Conservation (phyloP, 371 early-diverging fungal genomes). For the Entomophthora muscae region DNA sequence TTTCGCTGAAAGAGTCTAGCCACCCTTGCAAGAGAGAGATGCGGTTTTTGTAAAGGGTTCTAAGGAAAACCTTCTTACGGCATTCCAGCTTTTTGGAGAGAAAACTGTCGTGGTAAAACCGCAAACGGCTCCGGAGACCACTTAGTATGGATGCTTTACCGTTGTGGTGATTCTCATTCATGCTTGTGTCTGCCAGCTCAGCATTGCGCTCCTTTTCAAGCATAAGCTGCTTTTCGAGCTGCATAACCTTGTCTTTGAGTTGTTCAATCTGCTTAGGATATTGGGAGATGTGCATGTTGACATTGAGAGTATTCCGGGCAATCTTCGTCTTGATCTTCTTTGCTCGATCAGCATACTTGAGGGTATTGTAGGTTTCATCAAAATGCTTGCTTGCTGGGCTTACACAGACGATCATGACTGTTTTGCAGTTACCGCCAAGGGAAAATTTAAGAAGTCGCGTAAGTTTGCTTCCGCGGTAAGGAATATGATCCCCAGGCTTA, state of each 20-base stretch:
- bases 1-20: not conserved
- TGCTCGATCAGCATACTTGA: conserved; percentile 76
- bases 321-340: conserved; percentile 51
- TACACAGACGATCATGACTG: conserved; percentile 76
- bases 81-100: not conserved
- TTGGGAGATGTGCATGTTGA: conserved; percentile 34
- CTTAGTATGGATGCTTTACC: not conserved
- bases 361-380: conserved; percentile 75
- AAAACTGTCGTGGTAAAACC: not conserved
- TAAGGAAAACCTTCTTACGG: not conserved
- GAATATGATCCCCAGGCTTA: conserved; percentile 36
- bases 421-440: conserved; percentile 62
- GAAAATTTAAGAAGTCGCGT: conserved; percentile 74
- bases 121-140: not conserved
- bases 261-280: conserved; percentile 35
- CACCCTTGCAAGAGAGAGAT: not conserved
- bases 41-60: not conserved
- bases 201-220: not conserved
- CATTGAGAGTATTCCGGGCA: conserved; percentile 28
- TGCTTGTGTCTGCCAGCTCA: not conserved
- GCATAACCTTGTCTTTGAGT: conserved; percentile 30
- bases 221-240: conserved; percentile 42
- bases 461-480: conserved; percentile 76
- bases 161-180: not conserved
- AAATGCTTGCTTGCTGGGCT: conserved; percentile 45